Evolutionary conservation across 805 yeast species (phyloP), one percentile per base, ranked within the genome.

Genomic region (Zygotorulaspora danielsina): DNA sequence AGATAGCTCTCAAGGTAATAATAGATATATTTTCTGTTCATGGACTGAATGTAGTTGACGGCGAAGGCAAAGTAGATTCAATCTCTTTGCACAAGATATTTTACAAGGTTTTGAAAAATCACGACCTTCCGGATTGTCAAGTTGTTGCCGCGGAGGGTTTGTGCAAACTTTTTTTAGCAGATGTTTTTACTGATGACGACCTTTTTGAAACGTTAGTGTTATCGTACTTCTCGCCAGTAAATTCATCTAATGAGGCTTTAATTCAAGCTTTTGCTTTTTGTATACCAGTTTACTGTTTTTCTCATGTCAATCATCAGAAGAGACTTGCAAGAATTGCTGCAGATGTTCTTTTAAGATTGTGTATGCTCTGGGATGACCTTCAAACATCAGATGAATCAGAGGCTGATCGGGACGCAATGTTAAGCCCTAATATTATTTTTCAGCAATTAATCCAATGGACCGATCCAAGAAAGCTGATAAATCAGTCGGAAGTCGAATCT

Each of bases 371-470:
- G 59, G 65, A 59, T 12, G 69, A 70, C 20, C 57, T 64, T 15
- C 60, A 61, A 19, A 53, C 50, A 10, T 63, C 62, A 6, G 57
- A 53, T 10, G 57, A 66, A 31, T 64, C 66, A 2, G 42, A 44
- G 5, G 34, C 24, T 4, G 44, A 48, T 12, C 41, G 42, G 6
- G 45, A 42, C 2, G 32, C 57, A 4, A 63, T 63, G 66, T 32
- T 61, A 36, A 61, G 53, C 24, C 82, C 86, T 0, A 64, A 71
- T 9, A 66, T 67, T 7, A 74, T 84, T 2, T 63, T 82, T 21
- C 87, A 80, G 47, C 95, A 85, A 51, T 61, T 90, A 33, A 67
- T 83, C 17, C 77, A 79, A 53, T 86, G 96, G 95, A 82, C 95
- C 13, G 90, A 87, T 57, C 95, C 96, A 5, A 64, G 66, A 31